These are phyloP conservation scores for Colletotrichum chrysophilum DNA, from an alignment of 2,329 filamentous ascomycete genomes.

Conservation along the genomic window DNA sequence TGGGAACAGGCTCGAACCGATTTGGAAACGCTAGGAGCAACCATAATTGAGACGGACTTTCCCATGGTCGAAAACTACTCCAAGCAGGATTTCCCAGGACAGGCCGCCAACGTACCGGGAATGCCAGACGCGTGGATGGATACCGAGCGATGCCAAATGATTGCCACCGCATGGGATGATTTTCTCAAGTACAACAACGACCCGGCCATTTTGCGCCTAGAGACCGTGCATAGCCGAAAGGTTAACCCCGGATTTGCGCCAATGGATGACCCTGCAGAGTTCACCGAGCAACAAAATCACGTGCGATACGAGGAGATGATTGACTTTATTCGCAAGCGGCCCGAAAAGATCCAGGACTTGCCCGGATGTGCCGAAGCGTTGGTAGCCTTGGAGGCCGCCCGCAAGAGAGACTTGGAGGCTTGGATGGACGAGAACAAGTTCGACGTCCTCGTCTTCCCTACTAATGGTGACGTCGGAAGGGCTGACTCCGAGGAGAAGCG, in stretches of 20 bases:
- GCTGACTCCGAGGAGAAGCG: background rate
- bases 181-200: slow-evolving; percentile 51
- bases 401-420: slow-evolving; percentile 7
- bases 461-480: slow-evolving; percentile 8
- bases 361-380: background rate
- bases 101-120: slow-evolving; percentile 8
- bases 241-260: slow-evolving; percentile 28
- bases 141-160: slow-evolving; percentile 39
- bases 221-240: slow-evolving; percentile 39
- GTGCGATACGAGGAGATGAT: slow-evolving; percentile 16
- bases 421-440: slow-evolving; percentile 15
- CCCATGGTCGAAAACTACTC: slow-evolving; percentile 11
- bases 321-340: background rate
- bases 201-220: slow-evolving; percentile 38
- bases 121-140: slow-evolving; percentile 43
- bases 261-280: background rate
- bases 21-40: slow-evolving; percentile 45
- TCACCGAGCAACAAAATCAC: slow-evolving; percentile 13
- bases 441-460: slow-evolving; percentile 3
- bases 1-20: slow-evolving; percentile 36
- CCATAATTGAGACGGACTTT: slow-evolving; percentile 35
- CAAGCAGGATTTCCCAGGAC: background rate
- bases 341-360: background rate
- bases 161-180: slow-evolving; percentile 53
- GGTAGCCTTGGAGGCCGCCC: background rate